phyloP scores from a whole-genome alignment of 345 rosid genomes.

The Citrus medica region DNA sequence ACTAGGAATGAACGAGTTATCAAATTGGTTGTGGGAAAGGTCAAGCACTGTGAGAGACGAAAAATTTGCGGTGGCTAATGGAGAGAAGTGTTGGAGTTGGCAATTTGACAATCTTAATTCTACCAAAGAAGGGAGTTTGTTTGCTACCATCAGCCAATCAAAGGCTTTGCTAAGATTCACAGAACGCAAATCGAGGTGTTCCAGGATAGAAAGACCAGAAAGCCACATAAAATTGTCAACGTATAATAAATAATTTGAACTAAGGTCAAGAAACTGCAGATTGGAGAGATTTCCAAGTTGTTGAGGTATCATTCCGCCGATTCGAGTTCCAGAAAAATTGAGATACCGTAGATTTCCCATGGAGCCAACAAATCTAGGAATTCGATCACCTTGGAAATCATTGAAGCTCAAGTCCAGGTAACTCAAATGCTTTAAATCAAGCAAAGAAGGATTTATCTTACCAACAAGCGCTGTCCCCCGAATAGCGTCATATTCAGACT shows the following conservation, averaged over 20 bases:
- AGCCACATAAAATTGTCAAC: neutral
- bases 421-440: neutral
- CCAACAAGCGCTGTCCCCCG: neutral
- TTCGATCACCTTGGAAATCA: neutral
- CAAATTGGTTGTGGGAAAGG: neutral
- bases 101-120: no score
- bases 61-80: neutral
- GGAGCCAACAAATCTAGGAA: constrained; percentile 9
- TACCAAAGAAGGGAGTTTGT: no score
- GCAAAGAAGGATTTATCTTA: no score
- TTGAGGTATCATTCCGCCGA: neutral
- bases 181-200: no score
- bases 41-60: neutral
- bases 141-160: no score
- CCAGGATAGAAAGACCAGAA: no score
- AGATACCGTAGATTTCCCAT: neutral
- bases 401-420: constrained; percentile 21
- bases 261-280: constrained; percentile 3
- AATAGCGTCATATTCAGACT: neutral
- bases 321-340: neutral
- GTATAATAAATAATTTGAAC: neutral
- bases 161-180: no score
- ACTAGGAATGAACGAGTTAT: neutral
- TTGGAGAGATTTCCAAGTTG: constrained; percentile 9
- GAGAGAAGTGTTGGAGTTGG: neutral